Evolutionary conservation across 495 filamentous ascomycete genomes (phyloP).

Genomic region (Penicillium cinerascens): DNA sequence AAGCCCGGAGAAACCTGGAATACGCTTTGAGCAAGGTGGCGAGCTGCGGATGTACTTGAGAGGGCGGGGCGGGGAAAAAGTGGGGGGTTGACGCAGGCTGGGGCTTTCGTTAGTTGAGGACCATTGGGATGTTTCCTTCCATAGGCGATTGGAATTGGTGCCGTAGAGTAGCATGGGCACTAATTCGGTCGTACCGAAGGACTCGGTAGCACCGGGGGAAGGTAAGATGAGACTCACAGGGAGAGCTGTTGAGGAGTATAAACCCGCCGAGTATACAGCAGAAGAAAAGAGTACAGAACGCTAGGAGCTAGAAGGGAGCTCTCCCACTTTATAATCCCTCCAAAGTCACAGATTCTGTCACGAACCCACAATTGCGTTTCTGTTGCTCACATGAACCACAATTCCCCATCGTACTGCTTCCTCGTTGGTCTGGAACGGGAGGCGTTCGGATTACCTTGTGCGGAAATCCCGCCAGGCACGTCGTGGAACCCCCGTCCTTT

Average conservation of each 20-base stretch:
- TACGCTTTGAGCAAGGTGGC: background rate
- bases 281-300: background rate
- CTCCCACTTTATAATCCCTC: background rate
- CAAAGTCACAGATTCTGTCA: background rate
- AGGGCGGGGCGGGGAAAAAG: conserved; percentile 15
- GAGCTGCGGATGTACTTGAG: conserved; percentile 3
- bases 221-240: background rate
- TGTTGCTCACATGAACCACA: conserved; percentile 32
- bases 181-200: background rate
- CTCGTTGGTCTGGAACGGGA: conserved; percentile 20
- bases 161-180: background rate
- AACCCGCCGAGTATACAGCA: background rate
- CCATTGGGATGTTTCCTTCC: background rate
- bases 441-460: conserved; percentile 37
- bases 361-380: conserved; percentile 16
- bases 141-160: background rate
- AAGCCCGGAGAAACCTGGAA: conserved; percentile 1
- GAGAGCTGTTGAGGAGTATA: background rate
- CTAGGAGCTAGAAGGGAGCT: background rate
- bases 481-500: too few species aligned
- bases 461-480: conserved; percentile 30
- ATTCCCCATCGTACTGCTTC: conserved; percentile 1
- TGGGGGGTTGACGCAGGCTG: conserved; percentile 11
- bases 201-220: background rate
- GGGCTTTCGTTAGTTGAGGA: background rate